A percentile compares a stretch with the other conserved stretches of the same genome.
Evolutionary conservation across 768 basidiomycete species (phyloP).

Genomic region (Tremella yokohamensis): DNA sequence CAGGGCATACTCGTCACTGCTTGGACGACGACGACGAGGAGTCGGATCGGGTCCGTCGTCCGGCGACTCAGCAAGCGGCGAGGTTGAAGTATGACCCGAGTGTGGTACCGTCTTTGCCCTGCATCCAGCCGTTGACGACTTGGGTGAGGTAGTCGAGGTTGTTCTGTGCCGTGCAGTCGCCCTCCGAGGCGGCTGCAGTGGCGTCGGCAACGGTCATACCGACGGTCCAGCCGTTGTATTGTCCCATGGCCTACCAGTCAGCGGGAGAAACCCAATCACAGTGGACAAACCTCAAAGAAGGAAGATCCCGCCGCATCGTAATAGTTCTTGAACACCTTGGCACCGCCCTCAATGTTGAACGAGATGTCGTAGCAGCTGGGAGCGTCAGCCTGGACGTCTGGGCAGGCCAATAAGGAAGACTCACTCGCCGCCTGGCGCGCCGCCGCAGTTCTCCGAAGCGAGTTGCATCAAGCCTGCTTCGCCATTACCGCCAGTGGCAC

Average conservation of each 20-base stretch:
- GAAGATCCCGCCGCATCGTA: slow-evolving; percentile 32
- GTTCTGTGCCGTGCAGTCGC: slow-evolving; percentile 67
- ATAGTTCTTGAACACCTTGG: slow-evolving; percentile 49
- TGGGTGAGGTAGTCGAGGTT: slow-evolving; percentile 68
- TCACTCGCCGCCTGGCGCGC: background rate
- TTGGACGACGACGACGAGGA: too few species aligned
- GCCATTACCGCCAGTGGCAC: slow-evolving; percentile 67
- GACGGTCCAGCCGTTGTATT: slow-evolving; percentile 56
- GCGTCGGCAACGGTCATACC: slow-evolving; percentile 52
- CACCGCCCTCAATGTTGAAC: slow-evolving; percentile 69
- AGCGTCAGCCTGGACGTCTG: background rate
- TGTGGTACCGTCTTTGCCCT: slow-evolving; percentile 36
- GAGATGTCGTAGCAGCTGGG: slow-evolving; percentile 49
- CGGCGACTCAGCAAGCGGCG: too few species aligned
- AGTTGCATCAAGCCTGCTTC: slow-evolving; percentile 88
- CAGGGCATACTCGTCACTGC: too few species aligned
- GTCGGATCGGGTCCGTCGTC: too few species aligned
- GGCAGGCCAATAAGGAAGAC: background rate
- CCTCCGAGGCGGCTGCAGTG: slow-evolving; percentile 40
- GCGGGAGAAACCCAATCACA: background rate
- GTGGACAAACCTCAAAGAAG: slow-evolving; percentile 26
- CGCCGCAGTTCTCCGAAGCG: slow-evolving; percentile 66
- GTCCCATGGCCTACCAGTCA: slow-evolving; percentile 56
- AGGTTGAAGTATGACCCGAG: slow-evolving; percentile 26
- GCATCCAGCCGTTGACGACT: slow-evolving; percentile 45